Conservation (phyloP, 805 yeast species). For the Yarrowia porcina region DNA sequence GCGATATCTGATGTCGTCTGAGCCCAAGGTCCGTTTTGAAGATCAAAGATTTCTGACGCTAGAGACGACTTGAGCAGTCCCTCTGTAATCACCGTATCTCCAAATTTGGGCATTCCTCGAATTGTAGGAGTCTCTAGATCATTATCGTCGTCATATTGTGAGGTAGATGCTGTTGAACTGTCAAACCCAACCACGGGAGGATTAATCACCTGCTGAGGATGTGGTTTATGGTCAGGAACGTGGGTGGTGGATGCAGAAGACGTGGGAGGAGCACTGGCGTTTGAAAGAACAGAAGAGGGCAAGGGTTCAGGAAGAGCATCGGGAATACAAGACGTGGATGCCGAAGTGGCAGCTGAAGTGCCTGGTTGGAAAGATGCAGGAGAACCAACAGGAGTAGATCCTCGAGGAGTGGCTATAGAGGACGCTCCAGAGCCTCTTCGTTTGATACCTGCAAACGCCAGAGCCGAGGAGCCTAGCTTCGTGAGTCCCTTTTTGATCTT, state of each 20-base stretch:
- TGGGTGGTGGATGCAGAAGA: conserved; percentile 1
- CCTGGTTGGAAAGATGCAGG: neutral
- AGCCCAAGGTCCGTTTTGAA: conserved; percentile 22
- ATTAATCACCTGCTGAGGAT: neutral
- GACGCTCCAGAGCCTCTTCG: conserved; percentile 26
- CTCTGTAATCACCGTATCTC: conserved; percentile 20
- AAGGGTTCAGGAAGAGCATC: neutral
- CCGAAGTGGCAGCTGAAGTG: neutral
- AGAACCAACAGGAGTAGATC: conserved; percentile 24
- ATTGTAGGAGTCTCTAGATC: neutral
- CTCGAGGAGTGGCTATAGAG: neutral
- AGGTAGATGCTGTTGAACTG: neutral
- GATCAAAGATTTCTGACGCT: conserved; percentile 21
- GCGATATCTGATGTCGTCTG: conserved; percentile 4
- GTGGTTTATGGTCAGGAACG: neutral
- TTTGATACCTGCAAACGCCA: conserved; percentile 36
- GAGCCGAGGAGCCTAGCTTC: conserved; percentile 36
- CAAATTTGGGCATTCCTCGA: conserved; percentile 6
- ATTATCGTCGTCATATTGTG: neutral
- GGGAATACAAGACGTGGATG: neutral
- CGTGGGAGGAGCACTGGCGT: neutral
- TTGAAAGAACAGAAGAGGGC: neutral
- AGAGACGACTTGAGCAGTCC: conserved; percentile 5
- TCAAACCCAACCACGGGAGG: neutral
- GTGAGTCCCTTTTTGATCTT: conserved; percentile 53